These are phyloP conservation scores for Gossypium trilobum DNA, from an alignment of 441 rosid species.

Conservation along the genomic window DNA sequence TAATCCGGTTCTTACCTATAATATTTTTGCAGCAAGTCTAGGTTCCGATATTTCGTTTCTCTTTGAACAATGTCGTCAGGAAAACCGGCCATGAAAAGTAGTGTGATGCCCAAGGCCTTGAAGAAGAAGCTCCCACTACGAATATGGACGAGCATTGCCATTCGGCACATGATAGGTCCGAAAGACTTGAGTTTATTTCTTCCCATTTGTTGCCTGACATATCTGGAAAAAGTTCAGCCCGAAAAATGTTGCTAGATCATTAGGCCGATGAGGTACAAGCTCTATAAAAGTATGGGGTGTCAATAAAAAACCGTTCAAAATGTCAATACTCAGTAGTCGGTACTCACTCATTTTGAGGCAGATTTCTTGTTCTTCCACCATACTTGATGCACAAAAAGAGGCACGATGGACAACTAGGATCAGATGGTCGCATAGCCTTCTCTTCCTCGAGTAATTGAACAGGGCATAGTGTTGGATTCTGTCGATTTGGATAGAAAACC, in stretches of 20 bases:
- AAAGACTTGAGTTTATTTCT: slow-evolving; percentile 57
- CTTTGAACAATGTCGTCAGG: slow-evolving; percentile 40
- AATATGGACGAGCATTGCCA: slow-evolving; percentile 41
- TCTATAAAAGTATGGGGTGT: background rate
- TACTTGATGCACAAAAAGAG: slow-evolving; percentile 56
- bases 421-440: slow-evolving; percentile 50
- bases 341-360: slow-evolving; percentile 55
- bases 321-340: slow-evolving; percentile 16
- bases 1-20: slow-evolving; percentile 32
- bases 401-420: slow-evolving; percentile 48
- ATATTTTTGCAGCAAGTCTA: slow-evolving; percentile 51
- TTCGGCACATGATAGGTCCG: slow-evolving; percentile 43
- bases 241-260: background rate
- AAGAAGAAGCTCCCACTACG: slow-evolving; percentile 60
- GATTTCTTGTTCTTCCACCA: slow-evolving; percentile 58
- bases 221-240: slow-evolving; percentile 25
- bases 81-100: slow-evolving; percentile 56
- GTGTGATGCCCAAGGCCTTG: slow-evolving; percentile 54
- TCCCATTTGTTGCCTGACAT: slow-evolving; percentile 65
- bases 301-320: background rate
- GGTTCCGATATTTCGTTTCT: slow-evolving; percentile 46
- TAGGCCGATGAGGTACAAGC: background rate
- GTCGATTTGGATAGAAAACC: slow-evolving; percentile 38
- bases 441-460: slow-evolving; percentile 53
- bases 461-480: slow-evolving; percentile 45